Conservation (phyloP, 179 eudicot genomes). For the Sideroxylon spinosum region DNA sequence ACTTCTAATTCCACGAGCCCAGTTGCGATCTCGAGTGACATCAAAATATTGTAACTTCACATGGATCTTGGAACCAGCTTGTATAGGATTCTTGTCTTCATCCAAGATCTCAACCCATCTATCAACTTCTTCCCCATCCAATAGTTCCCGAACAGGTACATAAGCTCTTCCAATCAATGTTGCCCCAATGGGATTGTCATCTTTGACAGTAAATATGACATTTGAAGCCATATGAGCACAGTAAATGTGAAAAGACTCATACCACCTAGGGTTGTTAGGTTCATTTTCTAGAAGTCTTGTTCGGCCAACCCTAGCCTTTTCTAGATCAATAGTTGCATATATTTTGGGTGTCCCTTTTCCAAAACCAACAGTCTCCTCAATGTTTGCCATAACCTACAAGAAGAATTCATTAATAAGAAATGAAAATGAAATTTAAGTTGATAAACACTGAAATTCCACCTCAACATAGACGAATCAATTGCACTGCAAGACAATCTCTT, state of each 20-base stretch:
- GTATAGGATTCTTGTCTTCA: conserved; percentile 42
- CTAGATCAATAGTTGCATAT: conserved; percentile 66
- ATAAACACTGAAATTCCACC: not conserved
- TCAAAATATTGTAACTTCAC: conserved; percentile 65
- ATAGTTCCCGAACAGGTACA: conserved; percentile 54
- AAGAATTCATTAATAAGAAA: conserved; percentile 13
- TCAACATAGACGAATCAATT: not conserved
- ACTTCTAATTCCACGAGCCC: conserved; percentile 58
- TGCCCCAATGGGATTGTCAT: conserved; percentile 64
- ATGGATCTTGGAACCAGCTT: conserved; percentile 52
- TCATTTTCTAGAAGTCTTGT: conserved; percentile 52
- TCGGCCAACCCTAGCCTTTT: conserved; percentile 66
- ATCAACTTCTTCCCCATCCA: conserved; percentile 58
- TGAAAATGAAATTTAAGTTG: not conserved
- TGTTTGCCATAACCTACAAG: conserved; percentile 36
- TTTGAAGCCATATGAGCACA: conserved; percentile 63
- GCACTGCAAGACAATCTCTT: not conserved
- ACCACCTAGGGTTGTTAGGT: conserved; percentile 62
- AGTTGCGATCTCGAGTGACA: conserved; percentile 45
- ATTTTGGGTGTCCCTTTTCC: conserved; percentile 58
- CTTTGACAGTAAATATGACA: conserved; percentile 62
- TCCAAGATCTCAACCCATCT: conserved; percentile 66
- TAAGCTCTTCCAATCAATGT: conserved; percentile 72
- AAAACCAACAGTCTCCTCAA: conserved; percentile 51
- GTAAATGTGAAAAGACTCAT: conserved; percentile 69